These are phyloP conservation scores for Casuarina cunninghamiana DNA, from an alignment of 306 rosid species.

Conservation along the genomic window DNA sequence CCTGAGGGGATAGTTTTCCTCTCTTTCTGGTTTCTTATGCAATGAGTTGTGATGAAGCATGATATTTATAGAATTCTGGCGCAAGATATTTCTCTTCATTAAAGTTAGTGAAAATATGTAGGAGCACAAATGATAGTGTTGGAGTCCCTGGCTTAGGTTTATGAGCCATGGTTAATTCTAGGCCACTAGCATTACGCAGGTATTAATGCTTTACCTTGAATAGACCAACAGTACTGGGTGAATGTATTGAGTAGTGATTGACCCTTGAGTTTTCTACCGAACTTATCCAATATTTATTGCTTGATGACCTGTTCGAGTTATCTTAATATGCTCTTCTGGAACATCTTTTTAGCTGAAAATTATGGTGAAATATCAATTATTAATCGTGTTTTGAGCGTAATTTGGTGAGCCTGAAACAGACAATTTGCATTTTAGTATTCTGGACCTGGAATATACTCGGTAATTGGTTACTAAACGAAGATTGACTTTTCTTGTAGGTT, in stretches of 20 bases:
- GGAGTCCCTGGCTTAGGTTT: no score
- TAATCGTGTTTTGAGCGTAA: background rate
- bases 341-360: background rate
- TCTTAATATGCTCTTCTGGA: background rate
- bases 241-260: background rate
- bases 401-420: background rate
- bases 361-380: background rate
- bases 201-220: no score
- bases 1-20: background rate
- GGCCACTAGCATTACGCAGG: no score
- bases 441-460: background rate
- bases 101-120: no score
- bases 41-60: background rate
- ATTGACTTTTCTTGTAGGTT: constrained; percentile 56
- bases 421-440: background rate
- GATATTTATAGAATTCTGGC: background rate
- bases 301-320: background rate
- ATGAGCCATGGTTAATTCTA: no score
- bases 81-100: no score
- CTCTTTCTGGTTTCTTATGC: background rate
- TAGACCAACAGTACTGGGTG: background rate
- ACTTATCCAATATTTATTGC: background rate
- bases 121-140: no score
- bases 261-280: background rate
- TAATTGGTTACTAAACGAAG: constrained; percentile 12